Evolutionary conservation across 2,329 filamentous ascomycete genomes (phyloP).

Genomic region (Xylaria sp.): DNA sequence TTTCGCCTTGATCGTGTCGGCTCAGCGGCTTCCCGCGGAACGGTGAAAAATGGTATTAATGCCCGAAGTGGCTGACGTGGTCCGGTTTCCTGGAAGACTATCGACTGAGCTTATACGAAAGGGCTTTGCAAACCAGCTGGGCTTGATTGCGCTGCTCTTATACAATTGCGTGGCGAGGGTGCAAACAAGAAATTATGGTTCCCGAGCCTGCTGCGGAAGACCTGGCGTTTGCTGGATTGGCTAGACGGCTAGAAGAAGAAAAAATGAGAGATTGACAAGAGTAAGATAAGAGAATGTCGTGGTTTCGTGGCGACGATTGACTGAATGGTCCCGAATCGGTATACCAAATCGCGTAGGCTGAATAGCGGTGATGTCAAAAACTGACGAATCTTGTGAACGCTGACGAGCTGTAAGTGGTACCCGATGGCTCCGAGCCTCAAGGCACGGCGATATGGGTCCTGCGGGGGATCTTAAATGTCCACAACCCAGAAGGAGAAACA

Average conservation of each 20-base stretch:
- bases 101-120: conserved; percentile 16
- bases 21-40: conserved; percentile 14
- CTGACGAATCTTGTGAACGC: conserved; percentile 27
- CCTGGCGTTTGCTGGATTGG: conserved; percentile 28
- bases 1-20: conserved; percentile 11
- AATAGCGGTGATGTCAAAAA: conserved; percentile 22
- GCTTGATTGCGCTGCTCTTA: conserved; percentile 10
- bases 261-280: no score
- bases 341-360: conserved; percentile 21
- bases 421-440: conserved; percentile 27
- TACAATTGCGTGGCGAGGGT: conserved; percentile 18
- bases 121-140: conserved; percentile 26
- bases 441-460: conserved; percentile 21
- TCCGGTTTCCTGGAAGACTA: conserved; percentile 14
- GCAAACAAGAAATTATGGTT: conserved; percentile 24
- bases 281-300: neutral
- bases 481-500: no score
- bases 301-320: conserved; percentile 7
- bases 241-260: conserved; percentile 16
- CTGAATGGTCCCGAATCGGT: conserved; percentile 19
- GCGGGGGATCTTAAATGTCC: conserved; percentile 16
- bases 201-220: conserved; percentile 37
- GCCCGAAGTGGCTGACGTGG: conserved; percentile 32
- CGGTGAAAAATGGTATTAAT: conserved; percentile 22
- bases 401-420: conserved; percentile 24